Evolutionary conservation across 306 rosid species (phyloP), one percentile per base, ranked within the genome.

Genomic region (Spatholobus suberectus): DNA sequence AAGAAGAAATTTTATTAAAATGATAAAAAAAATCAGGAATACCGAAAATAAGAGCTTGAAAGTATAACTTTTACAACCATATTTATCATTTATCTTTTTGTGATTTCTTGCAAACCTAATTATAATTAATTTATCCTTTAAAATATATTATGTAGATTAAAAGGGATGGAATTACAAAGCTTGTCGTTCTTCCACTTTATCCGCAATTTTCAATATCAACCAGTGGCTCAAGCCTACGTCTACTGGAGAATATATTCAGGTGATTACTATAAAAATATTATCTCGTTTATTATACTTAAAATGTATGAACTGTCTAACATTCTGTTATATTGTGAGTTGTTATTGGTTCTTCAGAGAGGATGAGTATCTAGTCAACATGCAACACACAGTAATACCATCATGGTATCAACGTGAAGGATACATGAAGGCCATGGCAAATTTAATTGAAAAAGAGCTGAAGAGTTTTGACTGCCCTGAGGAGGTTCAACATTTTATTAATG

Each of bases 341-440:
- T 35, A n/a, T 65, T 84, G 66, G 47, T 86, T 83, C 82, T 71
- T 75, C 71, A 93, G 98, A 77, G 94, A 93, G 88, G 98, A 93
- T 52, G 94, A 93, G 68, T 93, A 93, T 84, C 87, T 93, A 59
- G 92, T 93, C 88, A 91, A 91, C 90, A 93, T 93, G 98, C 94
- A 93, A 85, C 98, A 93, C 87, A 91, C 97, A 9, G 97, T 93
- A 37, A 93, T 93, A 83, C 97, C 97, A 71, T 93, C 97, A 1
- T 93, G 97, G 97, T 93, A 91, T 88, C 96, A 93, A 81, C 94
- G 97, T 27, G 93, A 91, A 85, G 97, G 97, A 55, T 93, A 93
- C 86, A 91, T 93, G 81, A 93, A 87, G 72, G 94, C 97, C 66
- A 93, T 91, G 97, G 91, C 96, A 80, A 83, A 93, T 86, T 91